Conservation (phyloP, 2,329 filamentous ascomycete species). For the Bipolaris sorokiniana region DNA sequence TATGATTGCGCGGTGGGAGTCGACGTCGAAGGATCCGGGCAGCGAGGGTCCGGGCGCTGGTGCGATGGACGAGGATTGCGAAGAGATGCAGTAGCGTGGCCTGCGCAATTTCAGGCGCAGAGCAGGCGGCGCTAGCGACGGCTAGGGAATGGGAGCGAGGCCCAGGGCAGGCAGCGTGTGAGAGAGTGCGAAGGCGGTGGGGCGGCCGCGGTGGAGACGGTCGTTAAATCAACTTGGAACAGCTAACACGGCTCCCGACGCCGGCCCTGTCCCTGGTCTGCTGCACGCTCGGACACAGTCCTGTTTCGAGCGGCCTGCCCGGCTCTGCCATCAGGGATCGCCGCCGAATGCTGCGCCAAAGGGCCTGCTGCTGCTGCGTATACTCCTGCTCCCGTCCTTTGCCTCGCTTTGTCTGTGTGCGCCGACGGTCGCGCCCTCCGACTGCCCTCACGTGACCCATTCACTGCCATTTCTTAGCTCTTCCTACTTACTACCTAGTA, state of each 20-base stretch:
- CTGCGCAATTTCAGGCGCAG: constrained; percentile 47
- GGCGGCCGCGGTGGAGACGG: constrained; percentile 38
- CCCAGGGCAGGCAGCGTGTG: constrained; percentile 10
- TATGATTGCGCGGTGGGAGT: constrained; percentile 46
- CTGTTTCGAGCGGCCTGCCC: constrained; percentile 37
- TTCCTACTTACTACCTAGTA: not conserved
- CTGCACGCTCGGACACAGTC: constrained; percentile 38
- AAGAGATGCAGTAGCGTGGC: constrained; percentile 45
- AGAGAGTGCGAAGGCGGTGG: constrained; percentile 23
- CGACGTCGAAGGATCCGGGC: constrained; percentile 40
- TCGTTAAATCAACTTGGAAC: constrained; percentile 50
- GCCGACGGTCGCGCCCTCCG: constrained; percentile 10
- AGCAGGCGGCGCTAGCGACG: constrained; percentile 22
- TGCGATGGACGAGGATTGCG: constrained; percentile 37
- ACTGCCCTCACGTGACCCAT: constrained; percentile 28
- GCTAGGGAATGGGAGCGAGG: constrained; percentile 14
- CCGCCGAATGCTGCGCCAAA: constrained; percentile 17
- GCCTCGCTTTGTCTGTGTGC: not conserved
- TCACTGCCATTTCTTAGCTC: not conserved
- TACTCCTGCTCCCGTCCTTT: not conserved
- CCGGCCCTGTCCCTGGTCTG: constrained; percentile 41
- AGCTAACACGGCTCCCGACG: constrained; percentile 39
- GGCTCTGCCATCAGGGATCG: constrained; percentile 39
- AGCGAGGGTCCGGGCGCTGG: constrained; percentile 38
- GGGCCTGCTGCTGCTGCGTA: not conserved